Evolutionary conservation across 495 filamentous ascomycete species (phyloP), one percentile per base, ranked within the genome.

Genomic region (Schizothecium vesticola): DNA sequence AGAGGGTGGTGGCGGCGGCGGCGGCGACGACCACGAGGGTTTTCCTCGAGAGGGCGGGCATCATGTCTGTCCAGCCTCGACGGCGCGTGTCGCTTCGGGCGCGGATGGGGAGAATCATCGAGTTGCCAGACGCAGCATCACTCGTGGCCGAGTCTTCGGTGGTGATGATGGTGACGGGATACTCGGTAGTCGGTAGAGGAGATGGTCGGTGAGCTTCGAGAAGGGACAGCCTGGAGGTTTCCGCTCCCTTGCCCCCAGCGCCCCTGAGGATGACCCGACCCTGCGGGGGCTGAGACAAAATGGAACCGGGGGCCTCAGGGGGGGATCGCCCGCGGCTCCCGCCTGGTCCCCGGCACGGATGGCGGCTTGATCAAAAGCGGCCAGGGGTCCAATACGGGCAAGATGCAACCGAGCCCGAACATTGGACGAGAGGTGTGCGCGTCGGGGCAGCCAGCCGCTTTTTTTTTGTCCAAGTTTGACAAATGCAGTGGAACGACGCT

Each of bases 1-100:
- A 24, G 33, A 75, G 58, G 22, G 79, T n/a, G 65, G 69, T 74
- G 56, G 70, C n/a, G n/a, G 68, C 31, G 11, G 63, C 59, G 28
- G 76, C 31, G 67, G 63, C 43, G 36, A 76, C 19, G 36, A 67
- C 67, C 11, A 67, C 29, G 57, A 71, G 64, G 6, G 31, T 67
- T 26, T 28, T 59, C 22, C 58, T 21, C 58, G 58, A 59, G 13
- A 59, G 6, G 43, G 19, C 43, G 43, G 43, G 43, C 58, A 59
- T 25, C 22, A 16, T 59, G 58, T 24, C 58, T 21, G 58, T 24
- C 58, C 13, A 59, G 58, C 58, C 23, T 24, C 23, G 26, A n/a
- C 58, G 58, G 58, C 23, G 26, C 22, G 23, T 28, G 24, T 28
- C 26, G 22, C 58, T 59, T 3, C 58, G 58, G 23, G 43, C 16